A percentile compares a stretch with the other conserved stretches of the same genome.
Evolutionary conservation across 352 stramenopile species (phyloP).

Genomic region (Pythium apleroticum): DNA sequence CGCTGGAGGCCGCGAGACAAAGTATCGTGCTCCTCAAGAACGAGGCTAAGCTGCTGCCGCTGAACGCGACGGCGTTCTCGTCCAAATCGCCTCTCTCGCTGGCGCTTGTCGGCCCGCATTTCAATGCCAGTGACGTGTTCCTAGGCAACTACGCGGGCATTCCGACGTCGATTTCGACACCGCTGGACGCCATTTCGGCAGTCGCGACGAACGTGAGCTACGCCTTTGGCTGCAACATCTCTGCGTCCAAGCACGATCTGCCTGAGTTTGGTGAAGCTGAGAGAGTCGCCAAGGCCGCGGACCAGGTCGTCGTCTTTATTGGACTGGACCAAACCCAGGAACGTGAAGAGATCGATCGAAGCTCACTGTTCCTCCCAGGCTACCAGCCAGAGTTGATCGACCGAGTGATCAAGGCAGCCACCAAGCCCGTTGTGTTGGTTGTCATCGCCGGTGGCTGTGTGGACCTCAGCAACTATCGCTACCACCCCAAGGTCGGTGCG

Average conservation of each 20-base stretch:
- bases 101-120: conserved; percentile 78
- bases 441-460: conserved; percentile 78
- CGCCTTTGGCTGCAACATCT: conserved; percentile 57
- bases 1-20: conserved; percentile 66
- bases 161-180: conserved; percentile 59
- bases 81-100: conserved; percentile 30
- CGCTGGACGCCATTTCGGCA: conserved; percentile 44
- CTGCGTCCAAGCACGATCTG: conserved; percentile 33
- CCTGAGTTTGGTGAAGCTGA: conserved; percentile 57
- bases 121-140: conserved; percentile 52
- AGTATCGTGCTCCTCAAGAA: conserved; percentile 93
- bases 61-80: conserved; percentile 31
- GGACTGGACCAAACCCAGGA: conserved; percentile 67
- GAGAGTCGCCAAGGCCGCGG: conserved; percentile 29
- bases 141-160: conserved; percentile 79
- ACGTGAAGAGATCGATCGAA: conserved; percentile 67
- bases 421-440: conserved; percentile 70
- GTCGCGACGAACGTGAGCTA: conserved; percentile 35
- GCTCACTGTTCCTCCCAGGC: conserved; percentile 55
- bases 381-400: conserved; percentile 66
- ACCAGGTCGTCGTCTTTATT: conserved; percentile 62
- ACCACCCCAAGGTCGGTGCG: conserved; percentile 54
- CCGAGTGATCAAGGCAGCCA: conserved; percentile 41
- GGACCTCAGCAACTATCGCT: conserved; percentile 62
- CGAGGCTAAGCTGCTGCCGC: conserved; percentile 50